These are phyloP conservation scores for Hypoxylon sp. DNA, from an alignment of 2,329 filamentous ascomycete genomes.

Conservation along the genomic window DNA sequence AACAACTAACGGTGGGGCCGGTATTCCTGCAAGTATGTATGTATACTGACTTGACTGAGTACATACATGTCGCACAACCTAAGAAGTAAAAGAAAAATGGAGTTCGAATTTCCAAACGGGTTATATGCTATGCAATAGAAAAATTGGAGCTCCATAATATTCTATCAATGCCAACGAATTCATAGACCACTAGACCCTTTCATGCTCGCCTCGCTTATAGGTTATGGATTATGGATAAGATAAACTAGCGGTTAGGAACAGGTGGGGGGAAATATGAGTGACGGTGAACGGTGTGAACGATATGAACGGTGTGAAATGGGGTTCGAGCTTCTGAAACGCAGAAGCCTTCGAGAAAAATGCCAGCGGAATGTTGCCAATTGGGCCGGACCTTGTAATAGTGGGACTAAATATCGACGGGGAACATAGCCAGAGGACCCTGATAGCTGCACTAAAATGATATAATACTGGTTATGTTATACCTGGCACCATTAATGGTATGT, in stretches of 20 bases:
- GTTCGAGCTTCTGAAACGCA: constrained; percentile 42
- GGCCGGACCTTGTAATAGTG: constrained; percentile 49
- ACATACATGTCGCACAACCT: constrained; percentile 17
- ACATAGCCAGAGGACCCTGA: constrained; percentile 35
- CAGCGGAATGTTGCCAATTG: constrained; percentile 47
- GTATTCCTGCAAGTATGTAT: background rate
- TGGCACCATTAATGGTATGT: constrained; percentile 22
- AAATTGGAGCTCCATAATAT: constrained; percentile 30
- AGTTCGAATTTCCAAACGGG: constrained; percentile 37
- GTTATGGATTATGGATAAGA: constrained; percentile 28
- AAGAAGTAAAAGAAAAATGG: constrained; percentile 24
- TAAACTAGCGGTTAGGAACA: constrained; percentile 22
- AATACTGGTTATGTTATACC: constrained; percentile 11
- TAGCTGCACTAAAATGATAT: constrained; percentile 10
- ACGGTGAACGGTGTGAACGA: constrained; percentile 28
- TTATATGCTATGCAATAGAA: constrained; percentile 37
- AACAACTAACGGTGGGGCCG: constrained; percentile 20
- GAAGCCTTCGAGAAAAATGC: constrained; percentile 52
- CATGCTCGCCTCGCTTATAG: constrained; percentile 34
- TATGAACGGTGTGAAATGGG: constrained; percentile 7
- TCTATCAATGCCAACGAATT: constrained; percentile 3
- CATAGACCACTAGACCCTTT: constrained; percentile 9
- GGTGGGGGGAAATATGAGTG: constrained; percentile 32
- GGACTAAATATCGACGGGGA: constrained; percentile 49
- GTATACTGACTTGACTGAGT: constrained; percentile 3